Evolutionary conservation across 768 basidiomycete genomes (phyloP), one percentile per base, ranked within the genome.

Genomic region (Tricholomella constricta): DNA sequence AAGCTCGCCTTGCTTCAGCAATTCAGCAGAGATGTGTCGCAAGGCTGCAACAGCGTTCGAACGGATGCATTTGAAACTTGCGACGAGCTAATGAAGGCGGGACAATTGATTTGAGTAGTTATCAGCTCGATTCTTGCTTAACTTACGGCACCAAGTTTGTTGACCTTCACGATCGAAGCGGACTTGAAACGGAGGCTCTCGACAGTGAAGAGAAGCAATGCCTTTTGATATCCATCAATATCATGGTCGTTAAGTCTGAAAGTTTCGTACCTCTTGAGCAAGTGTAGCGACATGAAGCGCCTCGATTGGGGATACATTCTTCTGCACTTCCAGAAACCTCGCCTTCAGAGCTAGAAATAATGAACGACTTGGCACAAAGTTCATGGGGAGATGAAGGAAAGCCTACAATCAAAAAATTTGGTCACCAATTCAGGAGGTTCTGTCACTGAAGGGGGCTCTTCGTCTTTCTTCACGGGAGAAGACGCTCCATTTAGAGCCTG

Each of bases 181-280:
- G 82, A 69, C 65, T 89, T 91, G 77, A 92, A 93, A 11, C 91
- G 83, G 46, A 81, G 61, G 0, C 85, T 86, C 64, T 86, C 87
- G n/a, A 88, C 72, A 19, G 76, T 69, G 55, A 94, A 79, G 2
- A 94, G 70, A 40, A 91, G 75, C 61, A 89, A 83, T 2, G 86
- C 91, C 89, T 92, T 45, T n/a, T 11, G 34, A 50, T 34, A 19
- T 17, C 10, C 36, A 48, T 61, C 17, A 65, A 35, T 31, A 47
- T 15, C 17, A 46, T 43, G 19, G 19, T n/a, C 35, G 26, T 34
- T 34, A 31, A 14, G 9, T 20, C 43, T 14, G 45, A 43, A 22
- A 41, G 48, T 35, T 17, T 23, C 56, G 49, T 53, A 83, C 91
- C 76, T 94, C 92, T 68, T 93, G 91, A 0, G 81, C 78, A 45